Evolutionary conservation across 2,329 filamentous ascomycete genomes (phyloP).

Genomic region (Sporothrix pseudoabietina): DNA sequence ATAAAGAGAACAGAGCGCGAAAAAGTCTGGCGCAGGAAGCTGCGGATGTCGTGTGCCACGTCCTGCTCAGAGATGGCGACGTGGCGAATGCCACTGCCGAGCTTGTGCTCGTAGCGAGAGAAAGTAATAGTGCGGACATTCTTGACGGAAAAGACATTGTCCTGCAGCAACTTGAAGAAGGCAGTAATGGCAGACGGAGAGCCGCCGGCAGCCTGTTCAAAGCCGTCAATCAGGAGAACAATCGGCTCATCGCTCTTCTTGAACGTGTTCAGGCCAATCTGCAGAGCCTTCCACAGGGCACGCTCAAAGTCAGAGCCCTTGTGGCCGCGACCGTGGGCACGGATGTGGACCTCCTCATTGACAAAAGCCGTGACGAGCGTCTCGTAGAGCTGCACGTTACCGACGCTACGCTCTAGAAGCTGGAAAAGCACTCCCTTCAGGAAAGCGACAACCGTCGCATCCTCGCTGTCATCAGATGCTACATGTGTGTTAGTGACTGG

Average conservation of each 20-base stretch:
- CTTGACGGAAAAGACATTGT: conserved; percentile 38
- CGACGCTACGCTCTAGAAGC: conserved; percentile 45
- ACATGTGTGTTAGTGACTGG: not conserved
- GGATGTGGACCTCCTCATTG: not conserved
- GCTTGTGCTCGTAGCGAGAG: conserved; percentile 42
- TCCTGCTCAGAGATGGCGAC: conserved; percentile 42
- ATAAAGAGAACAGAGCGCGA: conserved; percentile 34
- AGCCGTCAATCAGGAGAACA: conserved; percentile 44
- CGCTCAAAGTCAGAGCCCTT: conserved; percentile 33
- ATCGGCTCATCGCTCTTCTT: conserved; percentile 40
- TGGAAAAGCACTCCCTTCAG: conserved; percentile 46
- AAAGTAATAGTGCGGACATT: conserved; percentile 43
- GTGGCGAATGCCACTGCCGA: conserved; percentile 40
- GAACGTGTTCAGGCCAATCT: conserved; percentile 40
- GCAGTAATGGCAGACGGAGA: conserved; percentile 34
- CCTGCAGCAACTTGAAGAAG: conserved; percentile 42
- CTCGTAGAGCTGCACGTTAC: conserved; percentile 43
- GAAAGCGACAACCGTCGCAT: conserved; percentile 41
- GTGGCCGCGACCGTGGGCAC: not conserved
- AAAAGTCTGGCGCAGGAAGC: conserved; percentile 39
- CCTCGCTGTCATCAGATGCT: conserved; percentile 41
- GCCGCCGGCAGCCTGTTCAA: conserved; percentile 42
- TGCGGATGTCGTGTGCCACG: conserved; percentile 43
- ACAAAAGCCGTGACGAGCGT: conserved; percentile 39
- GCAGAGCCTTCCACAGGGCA: conserved; percentile 43